phyloP scores from a whole-genome alignment of 169 alveolate species.

The Cyclospora cayetanensis region DNA sequence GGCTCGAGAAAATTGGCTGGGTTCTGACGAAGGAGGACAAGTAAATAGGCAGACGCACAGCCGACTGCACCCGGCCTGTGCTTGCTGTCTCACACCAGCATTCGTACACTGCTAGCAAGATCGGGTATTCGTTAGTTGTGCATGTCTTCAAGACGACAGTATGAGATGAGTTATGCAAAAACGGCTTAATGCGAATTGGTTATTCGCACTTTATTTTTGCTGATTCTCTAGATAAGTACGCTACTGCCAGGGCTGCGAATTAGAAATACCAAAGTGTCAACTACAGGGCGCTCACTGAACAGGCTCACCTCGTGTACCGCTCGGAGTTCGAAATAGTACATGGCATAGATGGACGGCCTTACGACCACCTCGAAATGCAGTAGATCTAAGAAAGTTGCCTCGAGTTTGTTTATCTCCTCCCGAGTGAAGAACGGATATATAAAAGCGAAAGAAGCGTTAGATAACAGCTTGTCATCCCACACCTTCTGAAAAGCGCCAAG shows the following conservation, averaged over 20 bases:
- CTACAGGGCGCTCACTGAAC: background rate
- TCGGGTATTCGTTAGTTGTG: too few relatives aligned
- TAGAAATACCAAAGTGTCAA: background rate
- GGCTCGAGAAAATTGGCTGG: background rate
- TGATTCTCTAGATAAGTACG: background rate
- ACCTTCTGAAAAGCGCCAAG: slow-evolving; percentile 66
- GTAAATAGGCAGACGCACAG: too few relatives aligned
- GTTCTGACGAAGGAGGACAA: too few relatives aligned
- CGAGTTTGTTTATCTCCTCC: slow-evolving; percentile 87
- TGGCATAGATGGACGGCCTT: slow-evolving; percentile 87
- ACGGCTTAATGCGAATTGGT: background rate
- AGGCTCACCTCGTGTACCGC: slow-evolving; percentile 79
- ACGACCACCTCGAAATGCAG: slow-evolving; percentile 75
- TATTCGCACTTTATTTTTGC: background rate
- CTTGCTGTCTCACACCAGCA: too few relatives aligned
- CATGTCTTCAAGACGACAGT: background rate
- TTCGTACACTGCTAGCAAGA: too few relatives aligned
- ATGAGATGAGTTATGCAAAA: background rate
- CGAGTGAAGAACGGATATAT: slow-evolving; percentile 89
- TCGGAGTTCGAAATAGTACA: slow-evolving; percentile 89
- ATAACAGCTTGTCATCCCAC: slow-evolving; percentile 90
- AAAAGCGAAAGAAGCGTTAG: slow-evolving; percentile 88
- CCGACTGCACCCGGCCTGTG: too few relatives aligned
- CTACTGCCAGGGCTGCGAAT: background rate
- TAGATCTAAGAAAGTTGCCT: slow-evolving; percentile 84